Conservation (phyloP, 2,329 filamentous ascomycete genomes). For the Colletotrichum eleusines region DNA sequence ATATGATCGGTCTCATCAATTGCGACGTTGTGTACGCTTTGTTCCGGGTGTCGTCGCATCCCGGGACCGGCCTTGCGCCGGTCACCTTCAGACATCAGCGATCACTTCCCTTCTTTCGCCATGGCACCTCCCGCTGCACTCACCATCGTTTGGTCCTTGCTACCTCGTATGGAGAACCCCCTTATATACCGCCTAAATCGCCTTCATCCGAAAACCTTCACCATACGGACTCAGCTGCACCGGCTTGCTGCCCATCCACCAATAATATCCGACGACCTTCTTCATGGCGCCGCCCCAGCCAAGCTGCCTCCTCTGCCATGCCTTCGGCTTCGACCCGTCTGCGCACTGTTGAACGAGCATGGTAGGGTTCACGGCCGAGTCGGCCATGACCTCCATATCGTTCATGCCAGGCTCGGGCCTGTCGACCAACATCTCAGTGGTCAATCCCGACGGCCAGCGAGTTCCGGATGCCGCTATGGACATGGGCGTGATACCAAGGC, state of each 20-base stretch:
- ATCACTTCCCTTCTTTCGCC: background rate
- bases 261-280: constrained; percentile 54
- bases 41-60: constrained; percentile 1
- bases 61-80: constrained; percentile 2
- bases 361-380: constrained; percentile 43
- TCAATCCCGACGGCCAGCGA: constrained; percentile 24
- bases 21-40: background rate
- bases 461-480: constrained; percentile 48
- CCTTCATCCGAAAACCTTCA: constrained; percentile 37
- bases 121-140: background rate
- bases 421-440: constrained; percentile 42
- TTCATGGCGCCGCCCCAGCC: constrained; percentile 62
- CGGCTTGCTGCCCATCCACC: constrained; percentile 38
- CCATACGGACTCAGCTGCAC: constrained; percentile 34
- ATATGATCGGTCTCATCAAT: background rate
- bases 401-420: constrained; percentile 31
- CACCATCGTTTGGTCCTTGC: background rate
- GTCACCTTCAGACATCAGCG: background rate
- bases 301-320: constrained; percentile 58
- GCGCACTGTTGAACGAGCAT: constrained; percentile 48
- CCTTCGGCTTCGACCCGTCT: constrained; percentile 48
- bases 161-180: background rate
- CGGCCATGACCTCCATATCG: constrained; percentile 41
- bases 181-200: constrained; percentile 5
- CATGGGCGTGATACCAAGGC: background rate